phyloP scores from a whole-genome alignment of 768 basidiomycete genomes.

The Leccinellum luteum region DNA sequence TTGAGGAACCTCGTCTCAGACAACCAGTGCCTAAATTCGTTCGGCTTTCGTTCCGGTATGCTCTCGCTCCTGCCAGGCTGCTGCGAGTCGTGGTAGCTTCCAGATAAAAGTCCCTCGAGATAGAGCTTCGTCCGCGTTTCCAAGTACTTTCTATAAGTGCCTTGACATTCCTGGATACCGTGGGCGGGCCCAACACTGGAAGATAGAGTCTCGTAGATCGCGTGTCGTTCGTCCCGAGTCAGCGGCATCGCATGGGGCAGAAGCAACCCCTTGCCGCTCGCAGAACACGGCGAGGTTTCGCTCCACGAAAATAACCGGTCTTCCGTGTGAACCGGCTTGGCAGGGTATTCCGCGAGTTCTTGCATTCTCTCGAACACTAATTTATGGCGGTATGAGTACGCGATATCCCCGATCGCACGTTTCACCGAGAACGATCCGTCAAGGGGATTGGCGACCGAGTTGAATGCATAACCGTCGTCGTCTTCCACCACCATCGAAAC shows the following conservation, averaged over 20 bases:
- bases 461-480: conserved; percentile 11
- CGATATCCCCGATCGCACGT: conserved; percentile 29
- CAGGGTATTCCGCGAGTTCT: conserved; percentile 19
- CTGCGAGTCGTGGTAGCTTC: conserved; percentile 14
- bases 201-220: conserved; percentile 51
- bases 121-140: conserved; percentile 44
- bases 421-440: conserved; percentile 28
- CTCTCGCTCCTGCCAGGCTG: conserved; percentile 9
- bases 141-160: conserved; percentile 53
- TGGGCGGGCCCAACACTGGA: conserved; percentile 44
- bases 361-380: conserved; percentile 27
- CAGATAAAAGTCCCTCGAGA: conserved; percentile 41
- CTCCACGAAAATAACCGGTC: conserved; percentile 13
- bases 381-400: conserved; percentile 27
- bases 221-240: conserved; percentile 44
- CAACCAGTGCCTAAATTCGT: conserved; percentile 32
- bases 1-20: conserved; percentile 28
- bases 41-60: conserved; percentile 15
- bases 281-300: conserved; percentile 19
- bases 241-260: conserved; percentile 31
- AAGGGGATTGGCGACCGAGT: conserved; percentile 17
- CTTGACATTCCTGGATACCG: conserved; percentile 49
- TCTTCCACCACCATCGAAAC: conserved; percentile 1
- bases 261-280: conserved; percentile 13
- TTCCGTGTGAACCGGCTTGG: conserved; percentile 6